A percentile compares a stretch with the other conserved stretches of the same genome.
These are phyloP conservation scores for Rhododendron mucronatum DNA, from an alignment of 148 eudicot genomes.

Conservation along the genomic window DNA sequence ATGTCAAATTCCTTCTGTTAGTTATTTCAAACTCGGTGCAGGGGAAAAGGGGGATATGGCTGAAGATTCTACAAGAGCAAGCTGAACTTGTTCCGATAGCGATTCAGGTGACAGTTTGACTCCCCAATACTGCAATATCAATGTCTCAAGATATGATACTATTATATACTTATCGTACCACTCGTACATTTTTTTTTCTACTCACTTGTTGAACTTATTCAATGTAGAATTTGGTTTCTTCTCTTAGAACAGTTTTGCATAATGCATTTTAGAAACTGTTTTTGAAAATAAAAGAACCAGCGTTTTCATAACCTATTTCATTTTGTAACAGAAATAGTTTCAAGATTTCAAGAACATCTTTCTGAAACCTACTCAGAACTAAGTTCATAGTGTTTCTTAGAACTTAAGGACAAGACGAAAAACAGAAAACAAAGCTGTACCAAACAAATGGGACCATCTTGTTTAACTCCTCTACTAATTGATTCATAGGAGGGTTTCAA, in stretches of 20 bases:
- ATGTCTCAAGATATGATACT: background rate
- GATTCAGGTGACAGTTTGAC: slow-evolving; percentile 20
- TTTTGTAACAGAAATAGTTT: background rate
- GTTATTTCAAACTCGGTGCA: slow-evolving; percentile 10
- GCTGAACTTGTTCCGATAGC: slow-evolving; percentile 33
- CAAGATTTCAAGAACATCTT: background rate
- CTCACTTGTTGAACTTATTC: background rate
- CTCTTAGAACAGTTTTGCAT: background rate
- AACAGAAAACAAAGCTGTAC: background rate
- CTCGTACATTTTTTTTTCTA: background rate
- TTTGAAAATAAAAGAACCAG: background rate
- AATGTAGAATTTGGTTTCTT: background rate
- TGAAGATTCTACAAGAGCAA: slow-evolving; percentile 26
- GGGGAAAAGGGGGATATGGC: slow-evolving; percentile 36
- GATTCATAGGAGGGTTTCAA: slow-evolving; percentile 26
- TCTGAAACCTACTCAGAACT: background rate
- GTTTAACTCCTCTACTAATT: background rate
- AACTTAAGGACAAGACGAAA: background rate
- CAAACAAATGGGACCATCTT: background rate
- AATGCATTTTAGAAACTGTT: background rate
- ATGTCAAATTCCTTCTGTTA: background rate
- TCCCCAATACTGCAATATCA: background rate
- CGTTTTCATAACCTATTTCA: background rate
- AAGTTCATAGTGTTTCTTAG: background rate
- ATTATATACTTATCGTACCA: background rate